These are phyloP conservation scores for Hemileia vastatrix DNA, from an alignment of 1,284 basidiomycete genomes.

Conservation along the genomic window DNA sequence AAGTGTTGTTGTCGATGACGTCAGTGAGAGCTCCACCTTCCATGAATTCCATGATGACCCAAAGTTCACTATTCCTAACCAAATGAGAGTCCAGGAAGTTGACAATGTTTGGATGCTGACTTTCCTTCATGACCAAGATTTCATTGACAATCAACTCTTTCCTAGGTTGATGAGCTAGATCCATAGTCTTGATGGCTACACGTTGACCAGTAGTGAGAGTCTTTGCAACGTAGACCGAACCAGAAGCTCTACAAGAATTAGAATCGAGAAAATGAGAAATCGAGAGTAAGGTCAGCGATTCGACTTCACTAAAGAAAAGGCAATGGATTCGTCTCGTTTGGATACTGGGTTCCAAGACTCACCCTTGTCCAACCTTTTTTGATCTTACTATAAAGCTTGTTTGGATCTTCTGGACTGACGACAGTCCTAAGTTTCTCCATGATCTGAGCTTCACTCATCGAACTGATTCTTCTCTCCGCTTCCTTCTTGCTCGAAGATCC, in stretches of 20 bases:
- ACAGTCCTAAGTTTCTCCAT: constrained; percentile 93
- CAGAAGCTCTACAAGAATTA: too few species aligned
- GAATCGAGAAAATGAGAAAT: too few species aligned
- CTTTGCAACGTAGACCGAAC: constrained; percentile 99
- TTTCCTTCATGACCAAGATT: constrained; percentile 98
- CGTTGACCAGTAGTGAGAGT: constrained; percentile 75
- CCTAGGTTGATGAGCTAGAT: constrained; percentile 83
- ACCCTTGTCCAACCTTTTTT: constrained; percentile 96
- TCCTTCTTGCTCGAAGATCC: constrained; percentile 52
- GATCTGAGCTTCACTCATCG: constrained; percentile 94
- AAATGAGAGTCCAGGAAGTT: constrained; percentile 93
- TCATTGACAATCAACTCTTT: constrained; percentile 99
- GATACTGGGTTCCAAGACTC: too few species aligned
- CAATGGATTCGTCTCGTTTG: too few species aligned
- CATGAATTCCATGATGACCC: constrained; percentile 99
- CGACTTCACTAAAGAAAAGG: too few species aligned
- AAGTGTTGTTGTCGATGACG: constrained; percentile 92
- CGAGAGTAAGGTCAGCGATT: too few species aligned
- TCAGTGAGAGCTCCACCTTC: constrained; percentile 95
- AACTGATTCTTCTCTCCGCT: constrained; percentile 69
- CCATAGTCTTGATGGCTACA: constrained; percentile 99
- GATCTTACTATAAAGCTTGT: constrained; percentile 85
- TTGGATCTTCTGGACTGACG: constrained; percentile 77
- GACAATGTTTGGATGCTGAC: constrained; percentile 96
- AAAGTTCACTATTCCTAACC: constrained; percentile 82